phyloP scores from a whole-genome alignment of 805 yeast genomes.

The Cyberlindnera nakhonratchasimensis region DNA sequence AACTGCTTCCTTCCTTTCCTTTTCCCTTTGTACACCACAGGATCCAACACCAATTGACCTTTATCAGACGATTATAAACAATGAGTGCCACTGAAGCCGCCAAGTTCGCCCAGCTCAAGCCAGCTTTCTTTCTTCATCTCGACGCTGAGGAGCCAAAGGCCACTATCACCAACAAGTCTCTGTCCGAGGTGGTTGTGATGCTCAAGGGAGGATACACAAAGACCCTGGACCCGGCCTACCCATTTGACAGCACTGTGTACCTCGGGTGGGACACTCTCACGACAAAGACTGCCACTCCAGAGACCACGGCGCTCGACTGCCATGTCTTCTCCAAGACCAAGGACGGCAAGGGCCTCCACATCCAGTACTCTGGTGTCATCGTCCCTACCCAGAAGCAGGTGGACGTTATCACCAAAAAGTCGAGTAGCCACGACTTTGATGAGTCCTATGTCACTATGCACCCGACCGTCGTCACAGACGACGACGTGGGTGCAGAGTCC shows the following conservation, averaged over 20 bases:
- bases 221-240: conserved; percentile 34
- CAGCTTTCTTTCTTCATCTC: conserved; percentile 37
- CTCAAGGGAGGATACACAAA: conserved; percentile 36
- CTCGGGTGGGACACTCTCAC: conserved; percentile 48
- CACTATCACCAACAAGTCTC: conserved; percentile 28
- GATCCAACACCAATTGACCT: neutral
- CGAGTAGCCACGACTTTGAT: conserved; percentile 34
- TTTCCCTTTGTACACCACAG: neutral
- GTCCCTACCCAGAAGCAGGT: conserved; percentile 34
- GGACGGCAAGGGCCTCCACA: conserved; percentile 38
- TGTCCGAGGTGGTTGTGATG: conserved; percentile 29
- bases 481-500: conserved; percentile 39
- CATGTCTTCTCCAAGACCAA: conserved; percentile 44
- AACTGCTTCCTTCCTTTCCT: neutral
- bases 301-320: conserved; percentile 43
- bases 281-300: conserved; percentile 30
- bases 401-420: conserved; percentile 35
- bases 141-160: conserved; percentile 33
- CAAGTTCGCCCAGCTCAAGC: conserved; percentile 27
- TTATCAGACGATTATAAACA: neutral
- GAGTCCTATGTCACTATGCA: conserved; percentile 48
- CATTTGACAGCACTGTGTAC: conserved; percentile 36
- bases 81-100: conserved; percentile 10
- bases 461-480: conserved; percentile 44
- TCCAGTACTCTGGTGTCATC: conserved; percentile 49